phyloP scores from a whole-genome alignment of 2,329 filamentous ascomycete genomes.

The Phoma sp. region DNA sequence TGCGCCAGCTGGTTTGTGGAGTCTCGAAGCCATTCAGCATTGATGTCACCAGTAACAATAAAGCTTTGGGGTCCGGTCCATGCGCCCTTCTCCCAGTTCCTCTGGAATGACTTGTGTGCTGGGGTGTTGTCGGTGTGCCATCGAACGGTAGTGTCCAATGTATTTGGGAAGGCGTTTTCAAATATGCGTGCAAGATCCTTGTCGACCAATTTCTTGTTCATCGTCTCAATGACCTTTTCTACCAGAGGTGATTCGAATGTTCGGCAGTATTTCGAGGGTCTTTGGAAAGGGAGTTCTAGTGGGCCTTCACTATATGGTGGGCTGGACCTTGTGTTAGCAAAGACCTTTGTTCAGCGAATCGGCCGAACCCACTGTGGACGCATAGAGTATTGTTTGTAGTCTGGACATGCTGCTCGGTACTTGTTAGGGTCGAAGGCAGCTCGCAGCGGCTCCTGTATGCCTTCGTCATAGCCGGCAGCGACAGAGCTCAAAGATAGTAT shows the following conservation, averaged over 20 bases:
- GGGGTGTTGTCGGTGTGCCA: slow-evolving; percentile 75
- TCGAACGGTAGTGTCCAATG: slow-evolving; percentile 85
- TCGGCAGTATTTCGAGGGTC: slow-evolving; percentile 80
- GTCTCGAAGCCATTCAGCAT: slow-evolving; percentile 90
- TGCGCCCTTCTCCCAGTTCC: slow-evolving; percentile 52
- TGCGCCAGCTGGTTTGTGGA: slow-evolving; percentile 92
- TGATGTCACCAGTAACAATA: slow-evolving; percentile 91
- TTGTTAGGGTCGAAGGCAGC: slow-evolving; percentile 41
- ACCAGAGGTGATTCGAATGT: slow-evolving; percentile 88
- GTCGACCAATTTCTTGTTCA: slow-evolving; percentile 80
- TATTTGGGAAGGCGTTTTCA: slow-evolving; percentile 93
- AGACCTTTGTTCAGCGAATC: no score
- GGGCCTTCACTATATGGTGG: slow-evolving; percentile 80
- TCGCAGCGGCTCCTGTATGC: slow-evolving; percentile 40
- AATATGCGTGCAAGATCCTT: slow-evolving; percentile 90
- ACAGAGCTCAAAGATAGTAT: slow-evolving; percentile 17
- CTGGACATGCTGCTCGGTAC: slow-evolving; percentile 63
- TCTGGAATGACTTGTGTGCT: slow-evolving; percentile 49
- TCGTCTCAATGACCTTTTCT: slow-evolving; percentile 83
- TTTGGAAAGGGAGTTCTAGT: slow-evolving; percentile 81
- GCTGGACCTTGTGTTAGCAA: slow-evolving; percentile 54
- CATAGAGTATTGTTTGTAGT: slow-evolving; percentile 68
- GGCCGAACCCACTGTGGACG: slow-evolving; percentile 60
- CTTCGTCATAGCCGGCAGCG: slow-evolving; percentile 18
- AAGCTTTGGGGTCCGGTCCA: slow-evolving; percentile 92